A percentile compares a stretch with the other conserved stretches of the same genome.
Conservation (phyloP, 192 early-diverging fungal genomes). For the Backusella westeae region DNA sequence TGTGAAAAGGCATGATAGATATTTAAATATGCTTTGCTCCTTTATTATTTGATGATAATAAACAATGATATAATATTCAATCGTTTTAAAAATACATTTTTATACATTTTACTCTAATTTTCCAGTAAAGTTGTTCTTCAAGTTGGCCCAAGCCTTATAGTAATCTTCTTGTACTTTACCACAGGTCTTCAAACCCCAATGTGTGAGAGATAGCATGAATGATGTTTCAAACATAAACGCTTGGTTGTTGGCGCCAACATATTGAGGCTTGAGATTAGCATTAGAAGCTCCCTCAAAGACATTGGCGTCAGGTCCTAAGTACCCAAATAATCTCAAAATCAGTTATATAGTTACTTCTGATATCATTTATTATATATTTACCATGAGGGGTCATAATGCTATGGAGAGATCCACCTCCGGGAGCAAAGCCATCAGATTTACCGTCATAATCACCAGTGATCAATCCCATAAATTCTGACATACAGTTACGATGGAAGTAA, state of each 20-base stretch:
- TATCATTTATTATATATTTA: background rate
- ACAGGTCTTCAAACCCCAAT: conserved; percentile 75
- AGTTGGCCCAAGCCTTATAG: conserved; percentile 74
- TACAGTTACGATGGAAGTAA: conserved; percentile 97
- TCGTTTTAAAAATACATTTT: background rate
- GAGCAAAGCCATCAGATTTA: conserved; percentile 87
- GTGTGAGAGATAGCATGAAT: conserved; percentile 74
- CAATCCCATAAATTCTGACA: conserved; percentile 98
- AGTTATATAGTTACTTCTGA: background rate
- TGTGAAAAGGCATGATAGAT: background rate
- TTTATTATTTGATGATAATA: background rate
- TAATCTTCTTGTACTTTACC: conserved; percentile 83
- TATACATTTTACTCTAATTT: conserved; percentile 6
- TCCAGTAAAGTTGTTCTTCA: conserved; percentile 17
- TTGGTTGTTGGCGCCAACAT: conserved; percentile 79
- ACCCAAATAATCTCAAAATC: background rate
- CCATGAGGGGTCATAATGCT: conserved; percentile 87
- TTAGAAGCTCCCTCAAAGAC: conserved; percentile 73
- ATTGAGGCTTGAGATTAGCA: conserved; percentile 71
- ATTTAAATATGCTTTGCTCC: background rate
- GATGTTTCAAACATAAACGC: conserved; percentile 96
- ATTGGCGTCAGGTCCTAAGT: conserved; percentile 71
- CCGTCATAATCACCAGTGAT: conserved; percentile 92
- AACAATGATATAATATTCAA: background rate
- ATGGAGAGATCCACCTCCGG: conserved; percentile 88